phyloP scores from a whole-genome alignment of 331 rosid genomes.

The Quercus tomentella region DNA sequence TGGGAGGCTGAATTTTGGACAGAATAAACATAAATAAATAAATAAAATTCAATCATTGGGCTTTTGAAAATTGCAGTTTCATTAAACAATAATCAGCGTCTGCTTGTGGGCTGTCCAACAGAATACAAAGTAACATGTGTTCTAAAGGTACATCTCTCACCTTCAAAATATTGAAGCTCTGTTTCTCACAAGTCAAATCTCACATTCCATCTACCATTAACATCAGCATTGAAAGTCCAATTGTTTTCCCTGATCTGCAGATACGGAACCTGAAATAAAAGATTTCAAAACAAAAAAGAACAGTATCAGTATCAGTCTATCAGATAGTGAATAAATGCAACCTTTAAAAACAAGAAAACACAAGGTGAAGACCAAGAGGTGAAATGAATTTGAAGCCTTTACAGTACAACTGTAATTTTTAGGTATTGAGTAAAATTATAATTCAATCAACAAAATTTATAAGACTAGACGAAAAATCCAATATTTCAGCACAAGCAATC shows the following conservation, averaged over 20 bases:
- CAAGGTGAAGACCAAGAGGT: not conserved
- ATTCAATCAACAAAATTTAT: not conserved
- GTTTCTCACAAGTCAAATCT: constrained; percentile 73
- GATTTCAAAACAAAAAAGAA: constrained; percentile 4
- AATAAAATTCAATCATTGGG: constrained; percentile 4
- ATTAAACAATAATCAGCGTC: constrained; percentile 2
- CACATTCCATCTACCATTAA: constrained; percentile 88
- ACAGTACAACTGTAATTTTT: not conserved
- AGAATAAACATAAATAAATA: not conserved
- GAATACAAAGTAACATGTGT: constrained; percentile 10
- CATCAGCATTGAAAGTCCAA: constrained; percentile 78
- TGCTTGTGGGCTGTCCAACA: constrained; percentile 10
- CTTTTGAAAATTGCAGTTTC: constrained; percentile 5
- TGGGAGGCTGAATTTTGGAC: not conserved
- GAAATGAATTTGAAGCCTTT: not conserved
- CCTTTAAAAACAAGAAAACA: not conserved
- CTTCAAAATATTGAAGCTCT: constrained; percentile 19
- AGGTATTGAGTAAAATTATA: not conserved
- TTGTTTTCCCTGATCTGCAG: constrained; percentile 94
- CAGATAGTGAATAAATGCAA: constrained; percentile 3
- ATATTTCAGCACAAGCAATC: not conserved
- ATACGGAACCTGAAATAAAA: constrained; percentile 72
- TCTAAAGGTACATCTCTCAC: constrained; percentile 6
- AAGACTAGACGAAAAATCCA: not conserved
- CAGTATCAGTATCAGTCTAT: not conserved